Conservation (phyloP, 164 flowering plant species). For the Nymphaea colorata region DNA sequence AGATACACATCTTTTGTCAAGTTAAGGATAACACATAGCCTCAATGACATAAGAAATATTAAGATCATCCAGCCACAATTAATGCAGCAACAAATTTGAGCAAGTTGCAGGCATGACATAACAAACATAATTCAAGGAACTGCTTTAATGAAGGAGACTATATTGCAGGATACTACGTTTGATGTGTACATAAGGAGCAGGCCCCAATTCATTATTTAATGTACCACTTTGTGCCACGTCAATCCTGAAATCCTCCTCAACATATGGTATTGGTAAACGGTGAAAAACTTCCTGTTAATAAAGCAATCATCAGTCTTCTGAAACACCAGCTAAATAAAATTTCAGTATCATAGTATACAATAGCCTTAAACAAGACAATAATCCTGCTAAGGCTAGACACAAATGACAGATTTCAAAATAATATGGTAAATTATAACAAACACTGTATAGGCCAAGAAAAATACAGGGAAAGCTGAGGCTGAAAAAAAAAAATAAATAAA, state of each 20-base stretch:
- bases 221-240: constrained; percentile 40
- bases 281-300: constrained; percentile 47
- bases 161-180: constrained; percentile 75
- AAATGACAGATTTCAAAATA: no score
- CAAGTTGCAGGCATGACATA: not conserved
- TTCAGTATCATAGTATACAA: no score
- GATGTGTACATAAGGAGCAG: constrained; percentile 65
- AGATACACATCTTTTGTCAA: constrained; percentile 57
- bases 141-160: no score
- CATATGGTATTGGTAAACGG: constrained; percentile 67
- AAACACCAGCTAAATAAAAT: no score
- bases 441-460: no score
- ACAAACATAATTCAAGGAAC: not conserved
- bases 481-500: no score
- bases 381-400: no score
- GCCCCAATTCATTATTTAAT: constrained; percentile 39
- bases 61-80: not conserved
- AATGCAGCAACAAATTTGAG: not conserved
- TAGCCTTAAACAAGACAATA: no score
- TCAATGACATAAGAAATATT: not conserved
- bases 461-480: no score
- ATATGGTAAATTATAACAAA: no score
- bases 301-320: no score
- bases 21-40: constrained; percentile 25
- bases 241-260: constrained; percentile 62